Conservation (phyloP, 140 eudicot genomes). For the Oenanthe javanica region DNA sequence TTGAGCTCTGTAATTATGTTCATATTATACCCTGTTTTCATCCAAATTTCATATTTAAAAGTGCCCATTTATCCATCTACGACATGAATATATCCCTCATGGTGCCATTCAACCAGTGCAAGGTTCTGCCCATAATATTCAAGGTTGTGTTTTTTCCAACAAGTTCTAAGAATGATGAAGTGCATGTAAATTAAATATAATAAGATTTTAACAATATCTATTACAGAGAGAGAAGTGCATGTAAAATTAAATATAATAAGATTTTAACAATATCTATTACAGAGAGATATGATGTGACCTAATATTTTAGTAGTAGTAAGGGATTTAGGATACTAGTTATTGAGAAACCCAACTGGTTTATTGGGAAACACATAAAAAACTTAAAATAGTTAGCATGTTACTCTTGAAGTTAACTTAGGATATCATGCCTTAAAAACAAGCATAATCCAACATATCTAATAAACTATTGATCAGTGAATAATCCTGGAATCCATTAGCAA, state of each 20-base stretch:
- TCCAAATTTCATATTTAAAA: neutral
- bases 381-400: neutral
- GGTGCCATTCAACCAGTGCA: neutral
- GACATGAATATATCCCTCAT: neutral
- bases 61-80: neutral
- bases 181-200: neutral
- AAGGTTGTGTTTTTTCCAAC: neutral
- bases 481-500: neutral
- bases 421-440: neutral
- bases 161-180: neutral
- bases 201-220: neutral
- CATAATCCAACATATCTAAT: neutral
- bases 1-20: neutral
- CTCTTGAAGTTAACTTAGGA: neutral
- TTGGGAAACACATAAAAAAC: neutral
- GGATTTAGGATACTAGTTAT: neutral
- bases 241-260: neutral
- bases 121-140: neutral
- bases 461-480: neutral
- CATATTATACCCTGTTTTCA: neutral
- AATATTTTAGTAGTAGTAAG: neutral
- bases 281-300: neutral
- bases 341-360: neutral
- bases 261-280: neutral
- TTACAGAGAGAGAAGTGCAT: neutral